These are phyloP conservation scores for Corylus americana DNA, from an alignment of 306 rosid genomes.

Conservation along the genomic window DNA sequence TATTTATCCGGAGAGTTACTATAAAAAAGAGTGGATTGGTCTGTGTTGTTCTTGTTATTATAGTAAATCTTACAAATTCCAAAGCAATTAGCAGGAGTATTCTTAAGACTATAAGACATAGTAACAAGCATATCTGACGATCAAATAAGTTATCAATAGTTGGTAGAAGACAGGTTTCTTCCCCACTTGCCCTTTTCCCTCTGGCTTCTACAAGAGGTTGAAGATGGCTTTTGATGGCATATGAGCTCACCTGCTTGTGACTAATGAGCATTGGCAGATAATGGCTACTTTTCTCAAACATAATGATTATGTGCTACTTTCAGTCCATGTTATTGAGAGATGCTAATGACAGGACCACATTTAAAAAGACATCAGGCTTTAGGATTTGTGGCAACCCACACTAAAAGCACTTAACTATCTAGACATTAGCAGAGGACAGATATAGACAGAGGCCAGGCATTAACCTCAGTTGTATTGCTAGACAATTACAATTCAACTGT, in stretches of 20 bases:
- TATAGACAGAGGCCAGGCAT: background rate
- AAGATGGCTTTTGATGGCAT: too few species aligned
- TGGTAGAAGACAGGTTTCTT: too few species aligned
- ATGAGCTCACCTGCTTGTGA: background rate
- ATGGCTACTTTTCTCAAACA: background rate
- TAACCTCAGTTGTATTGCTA: background rate
- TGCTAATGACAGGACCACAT: background rate
- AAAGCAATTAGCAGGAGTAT: background rate
- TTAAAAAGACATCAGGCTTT: background rate
- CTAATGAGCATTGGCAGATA: background rate
- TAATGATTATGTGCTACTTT: background rate
- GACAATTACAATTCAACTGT: background rate
- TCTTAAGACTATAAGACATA: too few species aligned
- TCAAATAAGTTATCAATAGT: too few species aligned
- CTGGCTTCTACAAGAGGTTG: too few species aligned
- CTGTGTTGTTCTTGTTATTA: too few species aligned
- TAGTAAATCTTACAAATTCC: too few species aligned
- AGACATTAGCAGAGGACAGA: background rate
- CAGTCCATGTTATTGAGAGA: background rate
- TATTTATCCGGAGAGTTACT: too few species aligned
- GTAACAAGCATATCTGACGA: too few species aligned
- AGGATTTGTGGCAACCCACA: background rate
- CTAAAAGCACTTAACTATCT: background rate
- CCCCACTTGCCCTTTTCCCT: too few species aligned
- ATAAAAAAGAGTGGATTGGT: too few species aligned